A percentile compares a stretch with the other conserved stretches of the same genome.
These are phyloP conservation scores for Suillus occidentalis DNA, from an alignment of 768 basidiomycete genomes.

Conservation along the genomic window DNA sequence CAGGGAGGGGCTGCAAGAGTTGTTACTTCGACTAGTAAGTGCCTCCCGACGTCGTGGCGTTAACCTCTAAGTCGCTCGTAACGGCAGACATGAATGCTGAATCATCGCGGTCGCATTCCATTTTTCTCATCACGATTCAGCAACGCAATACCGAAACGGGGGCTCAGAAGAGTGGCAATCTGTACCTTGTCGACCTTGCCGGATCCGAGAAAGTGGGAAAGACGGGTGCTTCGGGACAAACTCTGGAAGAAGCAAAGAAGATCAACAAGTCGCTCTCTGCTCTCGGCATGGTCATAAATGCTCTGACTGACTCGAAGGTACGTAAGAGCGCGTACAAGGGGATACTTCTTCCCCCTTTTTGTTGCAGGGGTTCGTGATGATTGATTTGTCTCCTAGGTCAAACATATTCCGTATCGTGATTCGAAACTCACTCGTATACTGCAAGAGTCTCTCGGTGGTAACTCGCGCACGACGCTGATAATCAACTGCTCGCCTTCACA, in stretches of 20 bases:
- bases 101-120: slow-evolving; percentile 97
- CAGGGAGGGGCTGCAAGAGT: slow-evolving; percentile 91
- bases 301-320: slow-evolving; percentile 94
- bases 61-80: slow-evolving; percentile 8
- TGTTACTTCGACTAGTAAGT: slow-evolving; percentile 91
- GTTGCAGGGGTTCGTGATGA: slow-evolving; percentile 5
- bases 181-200: slow-evolving; percentile 97
- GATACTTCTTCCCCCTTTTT: not conserved
- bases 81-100: slow-evolving; percentile 97
- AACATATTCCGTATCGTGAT: slow-evolving; percentile 97
- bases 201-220: slow-evolving; percentile 99
- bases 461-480: slow-evolving; percentile 94
- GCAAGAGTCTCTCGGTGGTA: slow-evolving; percentile 97
- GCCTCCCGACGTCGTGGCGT: not conserved
- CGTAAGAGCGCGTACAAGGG: slow-evolving; percentile 19
- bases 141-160: slow-evolving; percentile 96
- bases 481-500: slow-evolving; percentile 99
- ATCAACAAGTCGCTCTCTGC: slow-evolving; percentile 99
- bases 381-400: slow-evolving; percentile 54
- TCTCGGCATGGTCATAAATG: slow-evolving; percentile 99
- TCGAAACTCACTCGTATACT: slow-evolving; percentile 98
- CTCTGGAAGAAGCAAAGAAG: slow-evolving; percentile 99
- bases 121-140: slow-evolving; percentile 96
- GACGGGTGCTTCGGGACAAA: slow-evolving; percentile 98
- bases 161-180: slow-evolving; percentile 92